Percentiles rank a stretch among this genome's conserved stretches.
phyloP scores from a whole-genome alignment of 1,139 yeast genomes.

The Tardiomyces depauwii region DNA sequence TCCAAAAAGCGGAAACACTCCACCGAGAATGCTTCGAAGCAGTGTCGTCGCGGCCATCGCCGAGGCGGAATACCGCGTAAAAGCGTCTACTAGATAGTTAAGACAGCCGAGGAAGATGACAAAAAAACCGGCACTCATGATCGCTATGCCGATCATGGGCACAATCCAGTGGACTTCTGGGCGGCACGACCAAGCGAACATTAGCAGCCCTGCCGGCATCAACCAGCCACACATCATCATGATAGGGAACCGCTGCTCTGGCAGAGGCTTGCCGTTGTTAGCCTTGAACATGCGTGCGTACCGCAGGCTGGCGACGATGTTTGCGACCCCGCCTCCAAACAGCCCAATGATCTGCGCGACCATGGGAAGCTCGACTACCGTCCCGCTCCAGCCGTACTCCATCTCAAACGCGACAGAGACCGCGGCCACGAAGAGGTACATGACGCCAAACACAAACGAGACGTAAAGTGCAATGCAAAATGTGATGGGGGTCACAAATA shows the following conservation, averaged over 20 bases:
- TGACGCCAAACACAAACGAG: constrained; percentile 35
- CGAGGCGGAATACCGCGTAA: constrained; percentile 55
- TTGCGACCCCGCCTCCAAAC: constrained; percentile 33
- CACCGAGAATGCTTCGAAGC: constrained; percentile 56
- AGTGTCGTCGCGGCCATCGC: constrained; percentile 75
- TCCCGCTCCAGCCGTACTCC: constrained; percentile 28
- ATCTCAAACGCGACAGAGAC: constrained; percentile 26
- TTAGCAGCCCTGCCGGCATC: constrained; percentile 59
- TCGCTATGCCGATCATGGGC: constrained; percentile 52
- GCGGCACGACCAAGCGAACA: constrained; percentile 64
- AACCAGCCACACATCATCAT: constrained; percentile 34
- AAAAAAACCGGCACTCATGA: constrained; percentile 55
- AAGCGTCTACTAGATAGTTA: constrained; percentile 54
- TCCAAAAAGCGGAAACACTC: constrained; percentile 68
- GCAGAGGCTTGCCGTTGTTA: constrained; percentile 33
- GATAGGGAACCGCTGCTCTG: constrained; percentile 51
- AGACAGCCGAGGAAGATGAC: constrained; percentile 46
- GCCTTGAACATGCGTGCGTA: constrained; percentile 10
- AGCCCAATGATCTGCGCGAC: constrained; percentile 36
- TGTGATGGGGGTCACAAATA: constrained; percentile 37
- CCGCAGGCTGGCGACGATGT: constrained; percentile 20
- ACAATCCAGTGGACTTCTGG: constrained; percentile 59
- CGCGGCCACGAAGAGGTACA: constrained; percentile 32
- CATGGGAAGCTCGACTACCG: constrained; percentile 46
- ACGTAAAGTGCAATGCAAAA: constrained; percentile 33